phyloP scores from a whole-genome alignment of 768 basidiomycete genomes.

The Tylopilus sp. region DNA sequence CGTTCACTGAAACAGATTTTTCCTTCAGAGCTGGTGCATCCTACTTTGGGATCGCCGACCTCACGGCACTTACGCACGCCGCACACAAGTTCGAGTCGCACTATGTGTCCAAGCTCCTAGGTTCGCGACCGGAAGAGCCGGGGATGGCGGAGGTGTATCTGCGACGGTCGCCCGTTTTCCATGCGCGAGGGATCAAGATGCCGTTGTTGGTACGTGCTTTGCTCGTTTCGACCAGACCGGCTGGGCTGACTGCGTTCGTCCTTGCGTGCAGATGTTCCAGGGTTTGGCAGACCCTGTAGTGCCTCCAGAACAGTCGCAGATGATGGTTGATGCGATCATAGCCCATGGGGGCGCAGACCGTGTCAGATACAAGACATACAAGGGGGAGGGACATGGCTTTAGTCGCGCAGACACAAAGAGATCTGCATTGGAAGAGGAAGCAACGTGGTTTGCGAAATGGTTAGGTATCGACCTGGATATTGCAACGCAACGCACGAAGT shows the following conservation, averaged over 20 bases:
- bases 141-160: conserved; percentile 1
- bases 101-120: background rate
- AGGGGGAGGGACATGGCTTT: conserved; percentile 1
- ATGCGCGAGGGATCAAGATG: background rate
- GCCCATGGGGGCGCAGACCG: background rate
- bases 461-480: background rate
- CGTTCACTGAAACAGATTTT: background rate
- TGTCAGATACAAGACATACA: background rate
- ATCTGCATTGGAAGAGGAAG: conserved; percentile 1
- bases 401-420: background rate
- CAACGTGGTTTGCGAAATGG: background rate
- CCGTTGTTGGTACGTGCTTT: background rate
- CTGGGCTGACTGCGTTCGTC: background rate
- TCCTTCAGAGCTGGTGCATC: background rate
- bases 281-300: background rate
- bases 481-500: too few relatives aligned
- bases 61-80: background rate
- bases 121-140: background rate
- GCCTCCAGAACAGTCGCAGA: background rate
- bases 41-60: background rate
- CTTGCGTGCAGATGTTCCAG: background rate
- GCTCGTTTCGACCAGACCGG: background rate
- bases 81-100: conserved; percentile 6
- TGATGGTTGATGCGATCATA: background rate
- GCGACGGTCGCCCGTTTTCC: conserved; percentile 1